Percentiles rank a stretch among this genome's conserved stretches.
Evolutionary conservation across 108 stramenopile species (phyloP).

Genomic region (Cylindrotheca fusiformis): DNA sequence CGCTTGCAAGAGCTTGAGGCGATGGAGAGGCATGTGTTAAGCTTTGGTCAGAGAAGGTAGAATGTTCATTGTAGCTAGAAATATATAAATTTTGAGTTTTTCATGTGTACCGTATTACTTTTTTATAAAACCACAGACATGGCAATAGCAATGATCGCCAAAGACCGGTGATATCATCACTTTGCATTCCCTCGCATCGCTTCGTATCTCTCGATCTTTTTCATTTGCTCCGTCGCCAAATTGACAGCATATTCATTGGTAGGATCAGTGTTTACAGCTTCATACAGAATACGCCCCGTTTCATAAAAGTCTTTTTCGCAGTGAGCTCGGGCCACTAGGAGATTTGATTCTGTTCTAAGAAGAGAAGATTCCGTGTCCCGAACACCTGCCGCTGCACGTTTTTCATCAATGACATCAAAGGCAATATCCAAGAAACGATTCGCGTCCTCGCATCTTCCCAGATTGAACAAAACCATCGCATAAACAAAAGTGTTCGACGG

Average conservation of each 20-base stretch:
- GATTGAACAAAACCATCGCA: constrained; percentile 54
- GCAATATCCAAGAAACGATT: constrained; percentile 37
- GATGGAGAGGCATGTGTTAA: not conserved
- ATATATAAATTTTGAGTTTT: not conserved
- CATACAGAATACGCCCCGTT: constrained; percentile 25
- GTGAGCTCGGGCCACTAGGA: constrained; percentile 44
- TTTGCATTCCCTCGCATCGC: not conserved
- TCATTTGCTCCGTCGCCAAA: constrained; percentile 21
- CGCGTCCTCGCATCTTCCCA: constrained; percentile 35
- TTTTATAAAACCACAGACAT: not conserved
- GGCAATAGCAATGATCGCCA: too few species aligned
- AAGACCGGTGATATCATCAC: too few species aligned
- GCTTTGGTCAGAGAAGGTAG: too few species aligned
- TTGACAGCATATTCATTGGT: constrained; percentile 43
- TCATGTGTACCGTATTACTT: not conserved
- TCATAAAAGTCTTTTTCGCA: constrained; percentile 30
- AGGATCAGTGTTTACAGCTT: constrained; percentile 41
- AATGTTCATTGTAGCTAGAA: too few species aligned
- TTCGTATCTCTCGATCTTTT: constrained; percentile 28
- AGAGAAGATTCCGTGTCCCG: constrained; percentile 28
- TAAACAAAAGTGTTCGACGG: constrained; percentile 58
- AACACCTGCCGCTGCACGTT: constrained; percentile 32
- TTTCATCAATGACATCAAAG: constrained; percentile 39
- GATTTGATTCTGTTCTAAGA: constrained; percentile 35
- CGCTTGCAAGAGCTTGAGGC: not conserved